Evolutionary conservation across 2,329 filamentous ascomycete species (phyloP).

Genomic region (Emydomyces testavorans): DNA sequence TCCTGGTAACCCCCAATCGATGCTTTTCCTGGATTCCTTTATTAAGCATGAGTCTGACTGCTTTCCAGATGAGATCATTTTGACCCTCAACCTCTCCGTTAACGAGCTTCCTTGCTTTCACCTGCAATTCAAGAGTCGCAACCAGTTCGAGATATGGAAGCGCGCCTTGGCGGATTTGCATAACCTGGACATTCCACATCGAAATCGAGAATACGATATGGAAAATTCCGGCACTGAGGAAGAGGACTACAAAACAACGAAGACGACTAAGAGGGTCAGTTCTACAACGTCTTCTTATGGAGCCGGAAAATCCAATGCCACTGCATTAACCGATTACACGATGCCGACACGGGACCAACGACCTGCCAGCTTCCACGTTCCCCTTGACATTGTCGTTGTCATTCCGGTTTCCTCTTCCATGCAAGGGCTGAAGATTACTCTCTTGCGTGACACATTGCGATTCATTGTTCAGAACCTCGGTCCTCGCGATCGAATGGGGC

Average conservation of each 20-base stretch:
- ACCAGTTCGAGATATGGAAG: constrained; percentile 81
- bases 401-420: constrained; percentile 96
- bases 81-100: constrained; percentile 85
- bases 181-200: constrained; percentile 48
- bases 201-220: constrained; percentile 65
- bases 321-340: constrained; percentile 85
- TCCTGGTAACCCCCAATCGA: constrained; percentile 28
- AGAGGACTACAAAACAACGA: constrained; percentile 59
- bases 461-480: constrained; percentile 86
- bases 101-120: constrained; percentile 88
- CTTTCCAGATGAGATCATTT: constrained; percentile 58
- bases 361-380: constrained; percentile 61
- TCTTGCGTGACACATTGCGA: constrained; percentile 79
- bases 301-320: constrained; percentile 68
- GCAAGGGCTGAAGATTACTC: constrained; percentile 97
- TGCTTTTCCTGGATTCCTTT: not conserved
- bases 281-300: constrained; percentile 77
- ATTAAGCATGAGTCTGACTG: not conserved
- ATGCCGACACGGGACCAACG: constrained; percentile 46
- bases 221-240: constrained; percentile 77
- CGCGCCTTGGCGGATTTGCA: constrained; percentile 77
- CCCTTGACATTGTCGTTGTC: constrained; percentile 89
- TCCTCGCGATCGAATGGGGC: constrained; percentile 87
- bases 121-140: constrained; percentile 71
- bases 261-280: constrained; percentile 58